phyloP scores from a whole-genome alignment of 2,329 filamentous ascomycete species.

The Sporothrix globosa region DNA sequence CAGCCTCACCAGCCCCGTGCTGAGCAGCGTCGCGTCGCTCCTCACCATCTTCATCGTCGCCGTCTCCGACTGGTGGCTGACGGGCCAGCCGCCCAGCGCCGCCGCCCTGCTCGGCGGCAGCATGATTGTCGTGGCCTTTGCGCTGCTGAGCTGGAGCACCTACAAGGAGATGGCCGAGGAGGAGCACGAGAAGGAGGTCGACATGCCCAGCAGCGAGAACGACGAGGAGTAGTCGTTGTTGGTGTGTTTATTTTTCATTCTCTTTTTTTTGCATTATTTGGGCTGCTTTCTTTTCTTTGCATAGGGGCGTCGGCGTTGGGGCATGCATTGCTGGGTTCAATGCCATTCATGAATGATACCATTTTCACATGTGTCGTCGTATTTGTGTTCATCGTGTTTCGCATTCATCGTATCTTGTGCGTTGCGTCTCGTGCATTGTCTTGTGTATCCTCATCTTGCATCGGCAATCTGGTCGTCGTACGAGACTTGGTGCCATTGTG shows the following conservation, averaged over 20 bases:
- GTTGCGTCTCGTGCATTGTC: background rate
- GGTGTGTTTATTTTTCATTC: background rate
- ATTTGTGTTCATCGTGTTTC: too few species aligned
- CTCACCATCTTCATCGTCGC: slow-evolving; percentile 97
- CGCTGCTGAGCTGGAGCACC: slow-evolving; percentile 86
- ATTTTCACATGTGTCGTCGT: background rate
- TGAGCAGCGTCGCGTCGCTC: slow-evolving; percentile 88
- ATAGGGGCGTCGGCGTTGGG: background rate
- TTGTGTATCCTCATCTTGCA: slow-evolving; percentile 2
- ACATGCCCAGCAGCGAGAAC: slow-evolving; percentile 37
- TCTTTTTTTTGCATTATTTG: background rate
- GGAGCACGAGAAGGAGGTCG: slow-evolving; percentile 60
- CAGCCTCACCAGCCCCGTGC: slow-evolving; percentile 85
- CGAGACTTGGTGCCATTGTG: too few species aligned
- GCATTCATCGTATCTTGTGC: too few species aligned
- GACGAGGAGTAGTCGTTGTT: slow-evolving; percentile 34
- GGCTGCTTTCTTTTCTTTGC: background rate
- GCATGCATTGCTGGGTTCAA: slow-evolving; percentile 4
- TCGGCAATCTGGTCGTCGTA: background rate
- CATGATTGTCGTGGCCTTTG: slow-evolving; percentile 85
- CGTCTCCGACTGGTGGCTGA: slow-evolving; percentile 84
- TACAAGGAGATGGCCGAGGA: slow-evolving; percentile 93
- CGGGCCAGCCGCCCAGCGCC: slow-evolving; percentile 71
- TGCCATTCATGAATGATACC: background rate
- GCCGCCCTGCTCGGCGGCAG: slow-evolving; percentile 81